Percentiles rank a stretch among this genome's conserved stretches.
These are phyloP conservation scores for Viola pubescens DNA, from an alignment of 441 rosid species.

Conservation along the genomic window DNA sequence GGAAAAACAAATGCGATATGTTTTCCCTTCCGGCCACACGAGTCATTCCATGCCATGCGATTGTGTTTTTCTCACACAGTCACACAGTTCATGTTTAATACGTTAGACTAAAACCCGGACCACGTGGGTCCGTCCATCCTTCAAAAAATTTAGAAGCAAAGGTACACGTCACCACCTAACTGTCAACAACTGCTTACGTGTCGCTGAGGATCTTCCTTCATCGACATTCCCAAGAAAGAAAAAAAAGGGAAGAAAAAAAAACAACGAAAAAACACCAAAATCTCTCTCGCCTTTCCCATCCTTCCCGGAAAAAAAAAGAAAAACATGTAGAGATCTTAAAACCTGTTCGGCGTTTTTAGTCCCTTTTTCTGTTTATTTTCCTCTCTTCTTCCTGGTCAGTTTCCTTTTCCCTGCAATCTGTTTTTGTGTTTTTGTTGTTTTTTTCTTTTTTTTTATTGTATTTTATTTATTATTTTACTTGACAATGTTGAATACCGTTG, in stretches of 20 bases:
- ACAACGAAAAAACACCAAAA: not conserved
- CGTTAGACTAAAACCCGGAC: not conserved
- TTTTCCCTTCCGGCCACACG: not conserved
- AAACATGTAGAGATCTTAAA: slow-evolving; percentile 16
- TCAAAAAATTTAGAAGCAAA: too few relatives aligned
- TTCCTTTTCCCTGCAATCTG: not conserved
- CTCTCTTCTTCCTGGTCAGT: slow-evolving; percentile 3
- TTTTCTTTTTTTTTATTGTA: too few relatives aligned
- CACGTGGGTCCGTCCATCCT: too few relatives aligned
- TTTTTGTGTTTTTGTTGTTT: not conserved
- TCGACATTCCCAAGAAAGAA: slow-evolving; percentile 13
- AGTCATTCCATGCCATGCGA: not conserved
- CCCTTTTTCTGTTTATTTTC: not conserved
- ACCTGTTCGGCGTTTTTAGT: slow-evolving; percentile 5
- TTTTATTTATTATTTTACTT: too few relatives aligned
- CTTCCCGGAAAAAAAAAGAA: not conserved
- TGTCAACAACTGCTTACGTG: slow-evolving; percentile 6
- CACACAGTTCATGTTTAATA: too few relatives aligned
- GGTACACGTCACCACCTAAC: not conserved
- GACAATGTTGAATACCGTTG: not conserved
- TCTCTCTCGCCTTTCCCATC: not conserved
- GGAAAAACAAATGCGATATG: too few relatives aligned
- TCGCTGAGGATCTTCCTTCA: slow-evolving; percentile 1
- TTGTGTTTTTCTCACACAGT: not conserved
- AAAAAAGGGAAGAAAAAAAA: not conserved